phyloP scores from a whole-genome alignment of 371 early-diverging fungal species.

The Haplosporangium sp. region DNA sequence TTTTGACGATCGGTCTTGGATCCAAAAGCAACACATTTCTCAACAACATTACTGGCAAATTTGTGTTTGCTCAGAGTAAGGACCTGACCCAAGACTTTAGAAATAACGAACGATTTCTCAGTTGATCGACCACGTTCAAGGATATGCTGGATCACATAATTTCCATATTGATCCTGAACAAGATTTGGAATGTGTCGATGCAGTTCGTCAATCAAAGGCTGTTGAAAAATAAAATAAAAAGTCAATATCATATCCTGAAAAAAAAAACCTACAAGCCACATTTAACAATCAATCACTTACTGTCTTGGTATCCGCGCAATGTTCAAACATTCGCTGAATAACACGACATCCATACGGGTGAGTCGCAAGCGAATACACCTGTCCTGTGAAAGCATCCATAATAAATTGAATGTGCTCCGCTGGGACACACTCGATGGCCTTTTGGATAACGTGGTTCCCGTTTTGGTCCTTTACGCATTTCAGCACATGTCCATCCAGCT shows the following conservation, averaged over 20 bases:
- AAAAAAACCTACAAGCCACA: background rate
- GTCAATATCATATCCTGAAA: background rate
- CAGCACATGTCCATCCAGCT: conserved; percentile 94
- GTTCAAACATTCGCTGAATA: conserved; percentile 99
- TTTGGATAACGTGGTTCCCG: conserved; percentile 99
- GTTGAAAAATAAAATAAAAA: conserved; percentile 26
- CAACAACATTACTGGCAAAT: conserved; percentile 98
- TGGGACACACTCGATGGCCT: conserved; percentile 97
- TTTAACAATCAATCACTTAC: conserved; percentile 56
- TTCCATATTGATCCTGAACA: conserved; percentile 99
- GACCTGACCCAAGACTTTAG: conserved; percentile 92
- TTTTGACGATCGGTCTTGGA: conserved; percentile 59
- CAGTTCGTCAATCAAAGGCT: conserved; percentile 91
- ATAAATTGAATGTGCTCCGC: conserved; percentile 95
- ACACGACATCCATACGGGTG: conserved; percentile 99
- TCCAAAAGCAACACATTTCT: conserved; percentile 62
- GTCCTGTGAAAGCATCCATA: conserved; percentile 97
- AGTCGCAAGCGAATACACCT: conserved; percentile 95
- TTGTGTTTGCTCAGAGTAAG: conserved; percentile 96
- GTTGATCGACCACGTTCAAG: conserved; percentile 91
- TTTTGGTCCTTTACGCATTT: conserved; percentile 99
- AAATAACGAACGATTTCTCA: conserved; percentile 89
- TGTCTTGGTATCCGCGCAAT: conserved; percentile 89
- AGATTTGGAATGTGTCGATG: conserved; percentile 90
- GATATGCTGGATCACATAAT: conserved; percentile 99